Conservation (phyloP, 305 asterid genomes). For the Fraxinus nigra region DNA sequence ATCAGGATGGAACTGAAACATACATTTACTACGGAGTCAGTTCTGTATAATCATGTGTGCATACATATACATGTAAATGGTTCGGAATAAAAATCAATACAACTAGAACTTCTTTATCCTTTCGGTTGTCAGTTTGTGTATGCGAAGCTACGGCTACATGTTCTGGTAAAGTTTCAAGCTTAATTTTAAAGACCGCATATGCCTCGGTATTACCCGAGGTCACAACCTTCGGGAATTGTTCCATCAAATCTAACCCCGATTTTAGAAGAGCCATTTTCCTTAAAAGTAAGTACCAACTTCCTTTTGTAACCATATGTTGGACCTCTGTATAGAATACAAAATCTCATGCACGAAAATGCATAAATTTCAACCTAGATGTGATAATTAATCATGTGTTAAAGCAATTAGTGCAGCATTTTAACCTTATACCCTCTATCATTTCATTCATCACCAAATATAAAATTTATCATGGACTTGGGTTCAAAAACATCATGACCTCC, state of each 20-base stretch:
- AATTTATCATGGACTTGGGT: not conserved
- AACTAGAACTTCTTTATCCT: constrained; percentile 64
- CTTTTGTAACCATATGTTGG: constrained; percentile 71
- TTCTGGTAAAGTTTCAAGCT: constrained; percentile 72
- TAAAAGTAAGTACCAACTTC: constrained; percentile 72
- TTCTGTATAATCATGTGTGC: not conserved
- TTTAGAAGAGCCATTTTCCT: constrained; percentile 76
- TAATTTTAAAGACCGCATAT: constrained; percentile 49
- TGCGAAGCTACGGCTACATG: constrained; percentile 75
- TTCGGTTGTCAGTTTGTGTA: constrained; percentile 67
- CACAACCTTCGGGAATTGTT: constrained; percentile 71
- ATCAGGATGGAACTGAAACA: constrained; percentile 60
- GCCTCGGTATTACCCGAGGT: constrained; percentile 78
- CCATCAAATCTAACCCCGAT: constrained; percentile 84
- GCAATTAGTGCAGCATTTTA: constrained; percentile 2
- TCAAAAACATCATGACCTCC: not conserved
- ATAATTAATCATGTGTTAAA: constrained; percentile 1
- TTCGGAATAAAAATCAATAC: not conserved
- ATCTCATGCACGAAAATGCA: not conserved
- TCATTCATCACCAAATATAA: not conserved
- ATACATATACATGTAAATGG: not conserved
- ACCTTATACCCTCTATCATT: not conserved
- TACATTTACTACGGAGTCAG: constrained; percentile 4
- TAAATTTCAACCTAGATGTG: constrained; percentile 14
- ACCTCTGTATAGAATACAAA: constrained; percentile 48